Percentiles rank a stretch among this genome's conserved stretches.
phyloP scores from a whole-genome alignment of 179 eudicot species.

The Silene vulgaris region DNA sequence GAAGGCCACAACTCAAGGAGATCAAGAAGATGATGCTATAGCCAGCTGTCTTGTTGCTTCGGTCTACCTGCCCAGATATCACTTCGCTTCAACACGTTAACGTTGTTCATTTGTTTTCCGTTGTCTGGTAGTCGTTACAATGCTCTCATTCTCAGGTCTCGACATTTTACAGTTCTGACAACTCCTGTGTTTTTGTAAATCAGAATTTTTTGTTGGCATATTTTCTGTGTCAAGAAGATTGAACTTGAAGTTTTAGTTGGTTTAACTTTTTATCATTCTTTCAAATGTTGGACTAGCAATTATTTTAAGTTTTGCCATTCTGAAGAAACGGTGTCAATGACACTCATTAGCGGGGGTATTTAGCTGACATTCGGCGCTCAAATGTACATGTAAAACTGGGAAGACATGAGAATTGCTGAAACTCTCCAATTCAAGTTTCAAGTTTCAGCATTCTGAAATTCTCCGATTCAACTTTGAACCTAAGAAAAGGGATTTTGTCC shows the following conservation, averaged over 20 bases:
- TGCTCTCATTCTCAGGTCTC: neutral
- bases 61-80: neutral
- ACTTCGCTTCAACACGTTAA: neutral
- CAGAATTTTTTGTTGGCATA: neutral
- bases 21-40: conserved; percentile 26
- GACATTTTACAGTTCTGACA: conserved; percentile 1
- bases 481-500: no score
- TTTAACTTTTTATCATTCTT: no score
- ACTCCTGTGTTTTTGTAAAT: conserved; percentile 25
- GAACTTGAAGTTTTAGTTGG: neutral
- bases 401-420: neutral
- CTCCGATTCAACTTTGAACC: no score
- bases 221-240: neutral
- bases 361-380: no score
- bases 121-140: neutral
- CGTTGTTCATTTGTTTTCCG: neutral
- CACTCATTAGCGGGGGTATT: no score
- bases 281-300: no score
- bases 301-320: neutral
- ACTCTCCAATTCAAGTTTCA: neutral
- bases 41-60: conserved; percentile 28
- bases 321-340: no score
- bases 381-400: neutral
- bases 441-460: neutral
- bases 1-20: conserved; percentile 30